phyloP scores from a whole-genome alignment of 257 asterid genomes.

The Capsicum chinense region DNA sequence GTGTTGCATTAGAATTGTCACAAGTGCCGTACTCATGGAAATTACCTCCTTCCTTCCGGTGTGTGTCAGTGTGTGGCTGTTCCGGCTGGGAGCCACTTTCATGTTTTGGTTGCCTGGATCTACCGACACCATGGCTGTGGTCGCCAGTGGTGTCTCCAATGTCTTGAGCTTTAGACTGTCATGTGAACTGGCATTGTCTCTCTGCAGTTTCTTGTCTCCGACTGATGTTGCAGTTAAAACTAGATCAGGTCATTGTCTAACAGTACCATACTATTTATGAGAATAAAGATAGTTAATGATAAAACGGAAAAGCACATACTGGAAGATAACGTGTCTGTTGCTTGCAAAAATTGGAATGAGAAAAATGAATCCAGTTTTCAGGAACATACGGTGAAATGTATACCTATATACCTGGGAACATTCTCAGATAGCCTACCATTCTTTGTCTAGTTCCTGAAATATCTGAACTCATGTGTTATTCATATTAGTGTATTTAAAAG shows the following conservation, averaged over 20 bases:
- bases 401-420: neutral
- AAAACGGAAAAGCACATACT: neutral
- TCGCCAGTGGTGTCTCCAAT: neutral
- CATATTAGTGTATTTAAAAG: neutral
- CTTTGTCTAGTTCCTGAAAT: constrained; percentile 11
- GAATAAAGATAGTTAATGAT: neutral
- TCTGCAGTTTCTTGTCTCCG: constrained; percentile 2
- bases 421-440: neutral
- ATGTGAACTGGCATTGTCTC: neutral
- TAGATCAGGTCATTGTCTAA: neutral
- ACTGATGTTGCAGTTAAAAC: constrained; percentile 4
- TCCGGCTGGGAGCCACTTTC: neutral
- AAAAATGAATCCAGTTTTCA: neutral
- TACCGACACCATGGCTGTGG: neutral
- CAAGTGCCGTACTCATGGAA: neutral
- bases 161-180: constrained; percentile 7
- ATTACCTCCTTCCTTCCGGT: neutral
- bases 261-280: neutral
- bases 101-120: constrained; percentile 6
- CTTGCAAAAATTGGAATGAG: neutral
- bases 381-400: neutral
- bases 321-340: constrained; percentile 13
- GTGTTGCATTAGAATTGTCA: neutral
- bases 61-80: neutral
- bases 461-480: neutral